Conservation (phyloP, 371 early-diverging fungal species). For the Zancudomyces culisetae region DNA sequence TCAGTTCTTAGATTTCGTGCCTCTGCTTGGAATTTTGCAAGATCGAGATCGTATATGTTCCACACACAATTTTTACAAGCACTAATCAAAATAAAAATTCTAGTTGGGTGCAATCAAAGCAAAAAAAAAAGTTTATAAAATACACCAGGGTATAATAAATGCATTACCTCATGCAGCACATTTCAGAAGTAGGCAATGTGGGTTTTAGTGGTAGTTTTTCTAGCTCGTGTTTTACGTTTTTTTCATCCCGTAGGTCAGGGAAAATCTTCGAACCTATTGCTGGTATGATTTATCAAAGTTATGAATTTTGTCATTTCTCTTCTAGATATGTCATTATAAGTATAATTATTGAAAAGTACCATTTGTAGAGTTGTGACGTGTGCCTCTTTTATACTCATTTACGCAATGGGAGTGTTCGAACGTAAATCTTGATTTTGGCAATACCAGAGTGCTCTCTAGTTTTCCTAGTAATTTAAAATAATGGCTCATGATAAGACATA, state of each 20-base stretch:
- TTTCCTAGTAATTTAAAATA: too few relatives aligned
- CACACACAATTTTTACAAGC: neutral
- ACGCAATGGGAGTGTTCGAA: too few relatives aligned
- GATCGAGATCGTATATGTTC: neutral
- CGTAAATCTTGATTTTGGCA: too few relatives aligned
- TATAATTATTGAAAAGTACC: too few relatives aligned
- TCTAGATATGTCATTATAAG: too few relatives aligned
- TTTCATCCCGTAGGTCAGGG: neutral
- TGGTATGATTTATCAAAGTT: too few relatives aligned
- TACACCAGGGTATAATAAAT: neutral
- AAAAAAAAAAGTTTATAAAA: neutral
- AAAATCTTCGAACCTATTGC: too few relatives aligned
- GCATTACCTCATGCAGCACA: neutral
- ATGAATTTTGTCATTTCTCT: too few relatives aligned
- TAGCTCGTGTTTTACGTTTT: neutral
- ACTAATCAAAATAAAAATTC: neutral
- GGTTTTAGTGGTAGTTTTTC: neutral
- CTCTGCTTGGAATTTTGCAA: neutral
- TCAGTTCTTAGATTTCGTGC: neutral
- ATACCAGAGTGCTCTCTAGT: too few relatives aligned
- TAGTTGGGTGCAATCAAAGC: neutral
- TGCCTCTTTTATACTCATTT: too few relatives aligned
- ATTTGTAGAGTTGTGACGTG: too few relatives aligned
- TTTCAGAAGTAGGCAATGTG: neutral
- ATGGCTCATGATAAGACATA: too few relatives aligned